phyloP scores from a whole-genome alignment of 202 grass and related monocot species.

The Alloteropsis angusta region DNA sequence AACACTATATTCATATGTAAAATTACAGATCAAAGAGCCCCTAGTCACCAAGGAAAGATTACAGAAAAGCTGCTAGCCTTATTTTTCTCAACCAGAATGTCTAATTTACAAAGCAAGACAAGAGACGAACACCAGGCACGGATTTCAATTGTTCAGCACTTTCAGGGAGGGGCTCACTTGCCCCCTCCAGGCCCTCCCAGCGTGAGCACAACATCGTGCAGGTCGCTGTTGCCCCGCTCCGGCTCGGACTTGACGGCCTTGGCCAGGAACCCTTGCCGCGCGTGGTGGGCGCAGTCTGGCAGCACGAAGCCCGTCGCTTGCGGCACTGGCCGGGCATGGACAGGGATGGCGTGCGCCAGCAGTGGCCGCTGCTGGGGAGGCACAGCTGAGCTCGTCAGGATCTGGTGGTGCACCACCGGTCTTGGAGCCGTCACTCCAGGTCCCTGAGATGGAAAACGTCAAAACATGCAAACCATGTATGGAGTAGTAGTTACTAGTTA shows the following conservation, averaged over 20 bases:
- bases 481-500: not conserved
- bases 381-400: constrained; percentile 41
- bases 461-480: not conserved
- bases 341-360: constrained; percentile 36
- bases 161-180: constrained; percentile 17
- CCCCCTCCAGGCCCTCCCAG: constrained; percentile 74
- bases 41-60: not conserved
- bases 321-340: constrained; percentile 43
- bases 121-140: constrained; percentile 10
- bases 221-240: constrained; percentile 51
- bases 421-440: constrained; percentile 54
- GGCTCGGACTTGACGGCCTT: constrained; percentile 48
- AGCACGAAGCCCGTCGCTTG: constrained; percentile 39
- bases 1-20: constrained; percentile 33
- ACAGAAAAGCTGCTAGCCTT: constrained; percentile 22
- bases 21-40: not conserved
- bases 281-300: constrained; percentile 45
- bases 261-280: constrained; percentile 37
- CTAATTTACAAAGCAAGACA: constrained; percentile 36
- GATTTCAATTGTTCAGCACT: not conserved
- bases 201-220: constrained; percentile 83
- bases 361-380: constrained; percentile 51
- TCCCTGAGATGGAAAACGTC: constrained; percentile 32
- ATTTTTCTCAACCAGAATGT: constrained; percentile 29
- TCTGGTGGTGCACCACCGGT: constrained; percentile 43